A percentile compares a stretch with the other conserved stretches of the same genome.
These are phyloP conservation scores for Neofusicoccum cordaticola DNA, from an alignment of 2,329 filamentous ascomycete species.

Conservation along the genomic window DNA sequence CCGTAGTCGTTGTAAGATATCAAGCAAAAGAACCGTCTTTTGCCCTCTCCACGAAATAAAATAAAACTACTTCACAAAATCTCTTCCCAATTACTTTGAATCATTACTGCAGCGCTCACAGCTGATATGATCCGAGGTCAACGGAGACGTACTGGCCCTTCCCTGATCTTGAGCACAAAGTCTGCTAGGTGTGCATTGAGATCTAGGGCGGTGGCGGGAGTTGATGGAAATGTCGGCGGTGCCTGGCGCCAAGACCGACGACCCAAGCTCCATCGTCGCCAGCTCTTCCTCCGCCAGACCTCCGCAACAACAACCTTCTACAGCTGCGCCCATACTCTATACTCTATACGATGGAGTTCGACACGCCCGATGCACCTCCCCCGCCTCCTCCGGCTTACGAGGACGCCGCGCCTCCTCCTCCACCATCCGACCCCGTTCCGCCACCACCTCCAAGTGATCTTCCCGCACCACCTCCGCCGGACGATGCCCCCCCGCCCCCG, in stretches of 20 bases:
- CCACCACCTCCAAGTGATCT: slow-evolving; percentile 34
- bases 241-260: slow-evolving; percentile 5
- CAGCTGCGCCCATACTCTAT: neutral
- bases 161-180: too few species aligned
- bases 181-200: neutral
- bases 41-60: neutral
- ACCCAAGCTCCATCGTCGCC: slow-evolving; percentile 9
- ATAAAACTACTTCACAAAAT: neutral
- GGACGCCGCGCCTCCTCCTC: slow-evolving; percentile 31
- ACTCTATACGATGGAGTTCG: neutral
- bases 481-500: slow-evolving; percentile 21
- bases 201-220: neutral
- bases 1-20: neutral
- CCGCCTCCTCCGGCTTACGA: slow-evolving; percentile 19
- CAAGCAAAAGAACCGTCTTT: neutral
- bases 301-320: neutral
- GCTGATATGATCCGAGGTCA: too few species aligned
- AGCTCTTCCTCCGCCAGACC: slow-evolving; percentile 4
- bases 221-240: neutral
- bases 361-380: neutral
- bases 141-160: too few species aligned
- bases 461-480: slow-evolving; percentile 20
- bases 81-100: neutral
- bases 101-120: neutral
- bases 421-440: slow-evolving; percentile 43